These are phyloP conservation scores for Corrigiola litoralis DNA, from an alignment of 179 eudicot species.

Conservation along the genomic window DNA sequence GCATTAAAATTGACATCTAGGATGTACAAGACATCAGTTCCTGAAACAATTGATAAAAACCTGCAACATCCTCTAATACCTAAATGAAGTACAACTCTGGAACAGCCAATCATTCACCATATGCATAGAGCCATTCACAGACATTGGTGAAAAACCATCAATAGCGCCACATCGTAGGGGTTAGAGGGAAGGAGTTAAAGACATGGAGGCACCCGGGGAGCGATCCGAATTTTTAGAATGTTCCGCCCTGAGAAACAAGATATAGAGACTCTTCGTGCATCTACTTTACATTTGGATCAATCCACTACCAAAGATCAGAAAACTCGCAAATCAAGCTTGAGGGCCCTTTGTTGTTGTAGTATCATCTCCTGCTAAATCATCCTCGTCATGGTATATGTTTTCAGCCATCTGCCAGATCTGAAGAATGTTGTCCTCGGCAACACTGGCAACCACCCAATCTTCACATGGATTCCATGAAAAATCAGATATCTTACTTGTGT, in stretches of 20 bases:
- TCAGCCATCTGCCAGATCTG: conserved; percentile 99
- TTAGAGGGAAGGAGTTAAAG: background rate
- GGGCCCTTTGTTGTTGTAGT: conserved; percentile 20
- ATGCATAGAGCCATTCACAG: conserved; percentile 1
- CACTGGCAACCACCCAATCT: conserved; percentile 89
- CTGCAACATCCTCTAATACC: too few species aligned
- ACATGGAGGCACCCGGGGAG: background rate
- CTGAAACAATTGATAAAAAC: too few species aligned
- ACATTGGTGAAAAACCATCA: background rate
- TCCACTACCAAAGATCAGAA: background rate
- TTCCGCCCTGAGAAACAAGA: background rate
- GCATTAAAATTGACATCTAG: background rate
- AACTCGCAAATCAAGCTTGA: conserved; percentile 11
- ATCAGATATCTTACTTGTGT: conserved; percentile 87
- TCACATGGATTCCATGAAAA: conserved; percentile 95
- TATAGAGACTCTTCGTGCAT: background rate
- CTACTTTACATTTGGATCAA: background rate
- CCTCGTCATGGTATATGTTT: conserved; percentile 85
- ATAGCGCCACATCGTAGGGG: background rate
- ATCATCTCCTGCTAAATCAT: conserved; percentile 66
- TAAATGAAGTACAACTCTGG: background rate
- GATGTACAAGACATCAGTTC: too few species aligned
- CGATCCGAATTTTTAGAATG: background rate
- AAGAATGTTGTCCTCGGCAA: conserved; percentile 88
- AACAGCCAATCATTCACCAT: conserved; percentile 7